Conservation (phyloP, 768 basidiomycete genomes). For the Trichaptum fuscoviolaceum region DNA sequence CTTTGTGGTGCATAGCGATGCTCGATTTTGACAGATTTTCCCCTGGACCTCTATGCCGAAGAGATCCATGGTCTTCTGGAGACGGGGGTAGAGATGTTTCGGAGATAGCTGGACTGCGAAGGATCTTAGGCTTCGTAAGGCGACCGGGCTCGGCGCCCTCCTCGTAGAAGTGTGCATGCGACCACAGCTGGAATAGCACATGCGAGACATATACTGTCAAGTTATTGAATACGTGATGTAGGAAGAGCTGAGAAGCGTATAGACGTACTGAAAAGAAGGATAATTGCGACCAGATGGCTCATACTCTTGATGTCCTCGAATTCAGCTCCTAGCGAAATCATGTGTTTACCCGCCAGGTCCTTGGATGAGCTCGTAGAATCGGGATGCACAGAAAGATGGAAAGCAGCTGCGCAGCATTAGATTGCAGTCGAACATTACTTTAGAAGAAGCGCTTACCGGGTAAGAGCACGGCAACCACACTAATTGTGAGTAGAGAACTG, state of each 20-base stretch:
- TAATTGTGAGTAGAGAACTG: constrained; percentile 68
- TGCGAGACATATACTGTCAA: constrained; percentile 63
- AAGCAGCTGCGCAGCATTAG: constrained; percentile 46
- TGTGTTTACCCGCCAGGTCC: neutral
- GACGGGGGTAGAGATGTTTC: neutral
- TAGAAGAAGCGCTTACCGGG: constrained; percentile 29
- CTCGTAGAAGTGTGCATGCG: constrained; percentile 70
- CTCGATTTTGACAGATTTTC: neutral
- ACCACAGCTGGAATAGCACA: constrained; percentile 70
- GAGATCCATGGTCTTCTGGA: neutral
- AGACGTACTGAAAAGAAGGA: constrained; percentile 67
- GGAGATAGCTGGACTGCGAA: constrained; percentile 22
- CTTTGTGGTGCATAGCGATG: neutral
- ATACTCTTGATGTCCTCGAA: constrained; percentile 50
- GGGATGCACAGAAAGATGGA: constrained; percentile 52
- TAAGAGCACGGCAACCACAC: constrained; percentile 73
- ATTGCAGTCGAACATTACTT: neutral
- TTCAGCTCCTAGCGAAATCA: constrained; percentile 29
- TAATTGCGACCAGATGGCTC: constrained; percentile 63
- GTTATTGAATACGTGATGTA: neutral
- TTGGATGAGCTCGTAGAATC: constrained; percentile 8
- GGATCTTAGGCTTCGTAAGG: constrained; percentile 9
- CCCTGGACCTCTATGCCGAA: neutral
- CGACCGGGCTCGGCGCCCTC: constrained; percentile 17
- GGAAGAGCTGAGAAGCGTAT: neutral